Evolutionary conservation across 306 rosid species (phyloP), one percentile per base, ranked within the genome.

Genomic region (Dalbergia cultrata): DNA sequence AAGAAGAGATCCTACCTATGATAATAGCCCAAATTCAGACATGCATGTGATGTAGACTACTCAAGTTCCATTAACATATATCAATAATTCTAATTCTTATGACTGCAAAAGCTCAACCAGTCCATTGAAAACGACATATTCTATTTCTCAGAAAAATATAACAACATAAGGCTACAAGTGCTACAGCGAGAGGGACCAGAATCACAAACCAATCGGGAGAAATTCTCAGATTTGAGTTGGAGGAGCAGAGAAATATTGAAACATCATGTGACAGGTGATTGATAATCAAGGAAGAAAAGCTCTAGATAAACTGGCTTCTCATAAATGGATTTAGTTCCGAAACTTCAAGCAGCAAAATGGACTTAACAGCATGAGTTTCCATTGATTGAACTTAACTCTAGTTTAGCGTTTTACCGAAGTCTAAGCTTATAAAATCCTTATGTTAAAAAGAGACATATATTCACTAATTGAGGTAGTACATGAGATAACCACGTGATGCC

Each of bases 31-130:
- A 34, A 64, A 58, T 75, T 35, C 61, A 82, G 77, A 65, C 75
- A 74, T 71, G 72, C 87, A 77, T 86, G 76, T 76, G 87, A 86
- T 78, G 85, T 50, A 52, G 89, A 83, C 89, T 31, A 59, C 71
- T 79, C 82, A 79, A 72, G 67, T 35, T 76, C 67, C 63, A 67
- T 68, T 50, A 64, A 74, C 72, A 70, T 12, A 61, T 60, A 74
- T 70, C 79, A 75, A 83, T 73, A 85, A 78, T 85, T 73, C 18
- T 39, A 80, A 80, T 44, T 70, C 75, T 73, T 37, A 19, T 83
- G 77, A 66, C 82, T 70, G 77, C 52, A 70, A 79, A 62, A 49
- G 77, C 80, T 57, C 74, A 70, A 64, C 85, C 43, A 66, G 70
- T 49, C 77, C 78, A 52, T 70, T 71, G 87, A 83, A 80, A 83